Evolutionary conservation across 2,329 filamentous ascomycete species (phyloP).

Genomic region (Phialemonium atrogriseum): DNA sequence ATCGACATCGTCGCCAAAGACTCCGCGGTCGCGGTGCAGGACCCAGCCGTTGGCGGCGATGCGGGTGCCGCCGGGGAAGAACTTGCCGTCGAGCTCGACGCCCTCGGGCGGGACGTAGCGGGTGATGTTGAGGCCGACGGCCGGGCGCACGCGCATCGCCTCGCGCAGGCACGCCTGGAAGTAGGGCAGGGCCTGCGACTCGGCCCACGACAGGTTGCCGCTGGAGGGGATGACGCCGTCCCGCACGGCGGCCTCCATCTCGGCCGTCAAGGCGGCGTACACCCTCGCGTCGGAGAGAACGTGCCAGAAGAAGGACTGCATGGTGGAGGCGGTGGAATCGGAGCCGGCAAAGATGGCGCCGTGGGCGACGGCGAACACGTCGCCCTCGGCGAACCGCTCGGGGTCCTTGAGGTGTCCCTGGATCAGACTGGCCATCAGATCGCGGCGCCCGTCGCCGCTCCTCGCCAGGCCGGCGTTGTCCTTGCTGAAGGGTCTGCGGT

Average conservation of each 20-base stretch:
- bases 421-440: conserved; percentile 42
- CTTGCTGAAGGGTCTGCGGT: conserved; percentile 36
- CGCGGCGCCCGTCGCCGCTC: conserved; percentile 35
- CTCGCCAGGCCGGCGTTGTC: conserved; percentile 31
- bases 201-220: conserved; percentile 37
- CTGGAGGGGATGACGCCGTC: conserved; percentile 23
- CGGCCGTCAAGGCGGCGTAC: conserved; percentile 29
- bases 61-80: conserved; percentile 42
- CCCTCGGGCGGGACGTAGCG: conserved; percentile 42
- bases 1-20: conserved; percentile 44
- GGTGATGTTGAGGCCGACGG: conserved; percentile 46
- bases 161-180: conserved; percentile 51
- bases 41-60: conserved; percentile 48
- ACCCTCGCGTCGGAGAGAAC: conserved; percentile 34
- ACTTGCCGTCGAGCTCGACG: conserved; percentile 39
- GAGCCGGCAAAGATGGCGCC: conserved; percentile 52
- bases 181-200: conserved; percentile 41
- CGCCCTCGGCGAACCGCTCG: conserved; percentile 37
- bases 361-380: conserved; percentile 49
- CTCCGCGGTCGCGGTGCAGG: conserved; percentile 35
- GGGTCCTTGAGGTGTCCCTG: conserved; percentile 43
- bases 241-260: conserved; percentile 33
- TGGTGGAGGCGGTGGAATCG: conserved; percentile 51
- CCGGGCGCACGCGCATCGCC: conserved; percentile 46
- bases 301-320: conserved; percentile 48